Conservation (phyloP, 345 rosid genomes). For the Eucalyptus dawsonii region DNA sequence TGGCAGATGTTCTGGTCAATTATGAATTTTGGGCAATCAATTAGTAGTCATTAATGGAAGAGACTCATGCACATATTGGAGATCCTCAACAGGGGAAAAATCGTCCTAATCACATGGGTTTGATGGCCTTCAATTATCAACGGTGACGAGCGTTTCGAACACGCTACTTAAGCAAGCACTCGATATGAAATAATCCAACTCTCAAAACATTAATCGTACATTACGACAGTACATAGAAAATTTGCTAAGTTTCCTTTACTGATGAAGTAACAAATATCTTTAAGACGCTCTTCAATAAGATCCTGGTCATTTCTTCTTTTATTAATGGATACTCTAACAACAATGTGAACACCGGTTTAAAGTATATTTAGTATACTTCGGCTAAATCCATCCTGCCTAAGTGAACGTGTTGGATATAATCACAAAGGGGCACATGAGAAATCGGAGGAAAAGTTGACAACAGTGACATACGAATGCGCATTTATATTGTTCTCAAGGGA, state of each 20-base stretch:
- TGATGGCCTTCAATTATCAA: neutral
- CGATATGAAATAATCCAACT: neutral
- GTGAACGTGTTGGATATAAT: neutral
- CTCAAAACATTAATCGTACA: neutral
- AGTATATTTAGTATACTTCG: neutral
- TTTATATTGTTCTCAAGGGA: neutral
- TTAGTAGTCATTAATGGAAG: neutral
- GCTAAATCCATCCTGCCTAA: neutral
- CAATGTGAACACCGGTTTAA: neutral
- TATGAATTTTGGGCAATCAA: neutral
- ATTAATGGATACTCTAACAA: neutral
- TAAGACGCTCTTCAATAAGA: neutral
- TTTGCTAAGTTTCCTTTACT: neutral
- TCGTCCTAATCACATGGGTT: neutral
- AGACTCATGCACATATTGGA: neutral
- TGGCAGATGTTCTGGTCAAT: neutral
- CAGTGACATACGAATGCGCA: neutral
- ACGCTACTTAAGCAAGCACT: neutral
- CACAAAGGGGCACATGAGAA: neutral
- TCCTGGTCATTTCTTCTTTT: neutral
- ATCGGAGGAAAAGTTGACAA: neutral
- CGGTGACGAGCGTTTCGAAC: neutral
- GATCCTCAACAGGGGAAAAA: neutral
- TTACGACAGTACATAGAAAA: neutral
- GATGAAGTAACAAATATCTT: neutral